Base-by-base conservation (phyloP, 2,329 filamentous ascomycete species). In the Talaromyces amestolkiae region DNA sequence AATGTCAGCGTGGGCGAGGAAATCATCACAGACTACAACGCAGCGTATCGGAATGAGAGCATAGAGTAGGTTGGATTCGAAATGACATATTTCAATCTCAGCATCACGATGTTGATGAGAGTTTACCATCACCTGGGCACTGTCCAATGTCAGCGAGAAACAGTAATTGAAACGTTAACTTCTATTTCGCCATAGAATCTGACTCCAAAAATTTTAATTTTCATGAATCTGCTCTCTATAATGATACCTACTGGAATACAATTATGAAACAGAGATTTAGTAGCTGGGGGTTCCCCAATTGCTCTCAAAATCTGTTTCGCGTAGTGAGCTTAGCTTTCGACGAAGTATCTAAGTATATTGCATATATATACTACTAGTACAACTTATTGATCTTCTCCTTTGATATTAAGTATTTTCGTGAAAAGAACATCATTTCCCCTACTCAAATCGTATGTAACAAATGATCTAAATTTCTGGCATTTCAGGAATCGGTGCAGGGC, bases 1-100 rank as follows among this genome's bases (percentile, higher is more conserved):
- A 22, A 51, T 41, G 59, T 62, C 19, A 62, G 59, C 37, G 59
- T 62, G 17, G 59, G 43, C 2, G 43, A 62, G 45, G 59, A 62
- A 49, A 62, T 62, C 19, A 51, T 62, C 13, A 37, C 45, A 5
- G 59, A 62, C 27, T 62, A 51, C 27, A 62, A 37, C 37, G n/a
- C 22, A 10, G 59, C 47, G 10, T 53, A 62, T 53, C 43, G 19
- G 2, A 43, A 43, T 43, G 41, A 43, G 17, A 43, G n/a, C 8
- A n/a, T n/a, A 8, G 41, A 43, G 41, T 43, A 43, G 41, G 7
- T 9, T 43, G 41, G 17, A 9, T 43, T 43, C 6, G 17, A 19
- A 8, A 15, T 19, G 17, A 4, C 41, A 43, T 2, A n/a, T 19
- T 43, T 9, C n/a, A 9, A 43, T n/a, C n/a, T 43, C 41, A 3